Evolutionary conservation across 768 basidiomycete species (phyloP), one percentile per base, ranked within the genome.

Genomic region (Arthromyces matolae): DNA sequence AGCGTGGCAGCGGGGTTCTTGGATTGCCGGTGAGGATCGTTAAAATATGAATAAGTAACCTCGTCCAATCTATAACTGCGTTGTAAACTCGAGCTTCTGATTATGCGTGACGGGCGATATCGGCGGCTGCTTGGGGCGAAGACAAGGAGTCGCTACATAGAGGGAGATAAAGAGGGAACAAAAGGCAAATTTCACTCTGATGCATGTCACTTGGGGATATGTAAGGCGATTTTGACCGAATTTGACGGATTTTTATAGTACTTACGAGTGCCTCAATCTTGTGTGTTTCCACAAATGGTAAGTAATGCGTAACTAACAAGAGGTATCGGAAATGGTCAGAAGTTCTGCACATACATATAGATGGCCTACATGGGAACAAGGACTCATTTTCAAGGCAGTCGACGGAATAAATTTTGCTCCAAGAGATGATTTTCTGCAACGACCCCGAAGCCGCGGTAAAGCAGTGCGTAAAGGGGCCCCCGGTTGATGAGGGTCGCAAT

Each of bases 161-260:
- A 27, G 40, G 40, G 47, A 42, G 39, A 35, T 47, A 48, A 13
- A 35, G 40, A 35, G 32, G 47, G 39, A 19, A 16, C 31, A 24
- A 23, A 29, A n/a, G n/a, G 31, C 20, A 49, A 42, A 35, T 16
- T 10, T 28, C 28, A 8, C 10, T 33, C 16, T 31, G 20, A n/a
- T n/a, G n/a, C n/a, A n/a, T 23, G 28, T 18, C 23, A 38, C 22
- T 23, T 44, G 16, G 16, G n/a, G n/a, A 23, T 9, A 35, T 44
- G 36, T 33, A 38, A 31, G 20, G 14, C 28, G 13, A 34, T 34
- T 20, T 13, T 18, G 10, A 27, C 47, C 51, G 47, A 48, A 40
- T 43, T 40, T 28, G 25, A 32, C 51, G 47, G 42, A 45, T 18
- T 10, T 36, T 9, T 3, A 41, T 42, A 14, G 2, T n/a, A n/a